Evolutionary conservation across 805 yeast species (phyloP), one percentile per base, ranked within the genome.

Genomic region (Candida nanaspora): DNA sequence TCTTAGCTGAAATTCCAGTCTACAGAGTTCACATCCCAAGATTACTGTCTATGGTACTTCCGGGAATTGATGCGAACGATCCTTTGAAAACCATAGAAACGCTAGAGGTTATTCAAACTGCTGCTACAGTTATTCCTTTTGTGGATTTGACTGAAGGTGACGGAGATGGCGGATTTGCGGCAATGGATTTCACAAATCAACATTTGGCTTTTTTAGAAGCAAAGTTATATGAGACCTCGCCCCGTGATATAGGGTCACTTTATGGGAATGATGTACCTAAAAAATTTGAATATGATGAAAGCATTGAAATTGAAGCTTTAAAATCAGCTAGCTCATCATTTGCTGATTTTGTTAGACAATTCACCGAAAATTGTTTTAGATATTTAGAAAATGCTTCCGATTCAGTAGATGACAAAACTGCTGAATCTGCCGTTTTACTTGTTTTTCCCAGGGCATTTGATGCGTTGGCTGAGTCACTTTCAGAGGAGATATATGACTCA

Each of bases 11-110:
- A 6, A 68, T 75, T 2, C 82, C 82, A 1, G 59, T 78, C 2
- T 86, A 74, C 54, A 66, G 96, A 34, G 78, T 86, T 11, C 98
- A 93, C 52, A 64, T 87, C 11, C 77, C 94, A 0, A 75, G 94
- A 40, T 65, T 93, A 14, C 56, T 89, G 31, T 74, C 80, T 22
- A 69, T 86, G 58, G 65, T 81, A 2, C 57, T 88, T 7, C 85
- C 88, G 0, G 96, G 93, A 25, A 78, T 93, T 23, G 98, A 93
- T 56, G 76, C 89, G 0, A 93, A 89, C 56, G 98, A 93, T 59
- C 69, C 87, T 37, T 70, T 68, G 13, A 76, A 89, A 54, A 81
- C 96, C 0, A 68, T 79, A 14, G 72, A 77, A 39, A 74, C 95
- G 0, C 62, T 89, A 32, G 74, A 80, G 43, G 71, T 84, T 16